Percentiles rank a stretch among this genome's conserved stretches.
phyloP scores from a whole-genome alignment of 352 stramenopile species.

The Globisporangium paroecandrum region DNA sequence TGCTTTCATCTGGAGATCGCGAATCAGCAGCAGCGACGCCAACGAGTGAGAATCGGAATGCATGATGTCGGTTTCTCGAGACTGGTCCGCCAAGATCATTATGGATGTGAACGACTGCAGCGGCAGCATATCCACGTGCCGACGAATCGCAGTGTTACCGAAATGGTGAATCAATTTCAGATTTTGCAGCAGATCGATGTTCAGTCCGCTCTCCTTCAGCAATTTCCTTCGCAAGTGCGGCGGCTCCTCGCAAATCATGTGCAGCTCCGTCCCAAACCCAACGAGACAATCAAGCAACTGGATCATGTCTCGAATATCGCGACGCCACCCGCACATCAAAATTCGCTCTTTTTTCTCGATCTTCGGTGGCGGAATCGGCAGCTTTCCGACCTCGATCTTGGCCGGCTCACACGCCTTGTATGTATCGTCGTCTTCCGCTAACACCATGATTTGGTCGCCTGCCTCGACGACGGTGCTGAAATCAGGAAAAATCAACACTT shows the following conservation, averaged over 20 bases:
- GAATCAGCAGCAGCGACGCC: slow-evolving; percentile 80
- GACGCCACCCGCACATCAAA: slow-evolving; percentile 86
- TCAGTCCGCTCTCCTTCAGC: slow-evolving; percentile 56
- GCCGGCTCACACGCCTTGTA: slow-evolving; percentile 65
- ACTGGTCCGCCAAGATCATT: slow-evolving; percentile 79
- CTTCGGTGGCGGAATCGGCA: slow-evolving; percentile 28
- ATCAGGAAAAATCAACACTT: slow-evolving; percentile 59
- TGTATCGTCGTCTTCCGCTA: slow-evolving; percentile 87
- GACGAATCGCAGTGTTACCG: slow-evolving; percentile 77
- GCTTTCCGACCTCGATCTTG: slow-evolving; percentile 32
- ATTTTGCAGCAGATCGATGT: slow-evolving; percentile 45
- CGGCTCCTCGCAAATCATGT: slow-evolving; percentile 81
- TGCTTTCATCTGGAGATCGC: slow-evolving; percentile 56
- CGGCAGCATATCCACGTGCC: slow-evolving; percentile 58
- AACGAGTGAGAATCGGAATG: slow-evolving; percentile 86
- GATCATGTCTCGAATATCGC: slow-evolving; percentile 90
- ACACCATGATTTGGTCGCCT: slow-evolving; percentile 75
- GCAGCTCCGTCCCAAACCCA: slow-evolving; percentile 51
- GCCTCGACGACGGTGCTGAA: slow-evolving; percentile 27
- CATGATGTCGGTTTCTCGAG: slow-evolving; percentile 75
- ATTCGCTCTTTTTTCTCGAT: slow-evolving; percentile 47
- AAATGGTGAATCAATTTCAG: slow-evolving; percentile 63
- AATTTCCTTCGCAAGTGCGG: slow-evolving; percentile 58
- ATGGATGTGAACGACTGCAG: slow-evolving; percentile 76
- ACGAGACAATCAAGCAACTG: slow-evolving; percentile 75